Evolutionary conservation across 108 stramenopile species (phyloP).

Genomic region (Cyclotella distinguenda): DNA sequence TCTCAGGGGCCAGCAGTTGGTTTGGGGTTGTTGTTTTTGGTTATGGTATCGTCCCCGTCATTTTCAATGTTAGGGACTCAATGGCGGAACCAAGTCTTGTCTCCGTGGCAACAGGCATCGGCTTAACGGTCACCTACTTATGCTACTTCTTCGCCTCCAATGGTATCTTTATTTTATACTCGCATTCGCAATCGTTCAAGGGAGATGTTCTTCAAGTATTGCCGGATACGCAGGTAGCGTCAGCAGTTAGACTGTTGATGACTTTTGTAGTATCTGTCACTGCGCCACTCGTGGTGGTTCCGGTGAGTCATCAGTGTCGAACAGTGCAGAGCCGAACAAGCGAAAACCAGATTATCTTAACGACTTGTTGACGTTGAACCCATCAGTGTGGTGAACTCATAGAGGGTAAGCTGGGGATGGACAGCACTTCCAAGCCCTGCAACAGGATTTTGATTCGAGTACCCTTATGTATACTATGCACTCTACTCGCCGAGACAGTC

Average conservation of each 20-base stretch:
- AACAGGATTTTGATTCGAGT: conserved; percentile 45
- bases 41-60: conserved; percentile 59
- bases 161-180: conserved; percentile 50
- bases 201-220: conserved; percentile 74
- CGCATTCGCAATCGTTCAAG: conserved; percentile 52
- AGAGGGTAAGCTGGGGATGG: conserved; percentile 62
- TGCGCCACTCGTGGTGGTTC: conserved; percentile 72
- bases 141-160: conserved; percentile 59
- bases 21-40: conserved; percentile 70
- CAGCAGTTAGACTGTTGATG: conserved; percentile 59
- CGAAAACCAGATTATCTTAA: no score
- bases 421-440: conserved; percentile 1
- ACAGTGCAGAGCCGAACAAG: no score
- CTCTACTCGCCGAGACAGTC: conserved; percentile 41
- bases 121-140: conserved; percentile 53
- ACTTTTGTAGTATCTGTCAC: conserved; percentile 62
- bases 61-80: conserved; percentile 58
- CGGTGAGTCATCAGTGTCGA: conserved; percentile 21
- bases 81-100: conserved; percentile 63
- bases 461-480: conserved; percentile 49
- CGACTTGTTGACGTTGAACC: no score
- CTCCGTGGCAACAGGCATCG: conserved; percentile 39
- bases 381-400: conserved; percentile 68
- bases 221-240: conserved; percentile 51
- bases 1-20: conserved; percentile 64